These are phyloP conservation scores for Acacia confusa DNA, from an alignment of 306 rosid genomes.

Conservation along the genomic window DNA sequence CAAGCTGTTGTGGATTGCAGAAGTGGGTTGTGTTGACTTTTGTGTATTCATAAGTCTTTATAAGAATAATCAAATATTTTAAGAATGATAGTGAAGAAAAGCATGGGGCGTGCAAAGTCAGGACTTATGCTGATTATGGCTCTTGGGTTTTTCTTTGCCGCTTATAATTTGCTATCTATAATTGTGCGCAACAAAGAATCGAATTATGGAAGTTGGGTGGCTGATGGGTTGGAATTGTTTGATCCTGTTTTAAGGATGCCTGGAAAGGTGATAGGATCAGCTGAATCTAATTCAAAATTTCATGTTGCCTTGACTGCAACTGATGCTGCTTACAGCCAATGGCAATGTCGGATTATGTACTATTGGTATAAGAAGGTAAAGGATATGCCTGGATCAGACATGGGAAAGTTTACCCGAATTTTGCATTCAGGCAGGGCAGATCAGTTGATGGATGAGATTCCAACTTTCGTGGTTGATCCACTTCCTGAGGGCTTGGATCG, in stretches of 20 bases:
- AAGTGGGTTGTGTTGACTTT: slow-evolving; percentile 31
- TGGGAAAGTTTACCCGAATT: slow-evolving; percentile 83
- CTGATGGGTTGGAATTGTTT: slow-evolving; percentile 37
- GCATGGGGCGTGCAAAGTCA: slow-evolving; percentile 61
- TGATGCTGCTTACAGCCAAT: slow-evolving; percentile 87
- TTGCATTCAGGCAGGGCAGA: slow-evolving; percentile 78
- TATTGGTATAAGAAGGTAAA: slow-evolving; percentile 84
- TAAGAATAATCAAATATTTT: slow-evolving; percentile 7
- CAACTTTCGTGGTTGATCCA: slow-evolving; percentile 84
- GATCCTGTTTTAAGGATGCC: slow-evolving; percentile 32
- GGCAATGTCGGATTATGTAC: slow-evolving; percentile 95
- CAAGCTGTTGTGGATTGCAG: slow-evolving; percentile 25
- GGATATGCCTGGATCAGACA: slow-evolving; percentile 81
- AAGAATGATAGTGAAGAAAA: slow-evolving; percentile 67
- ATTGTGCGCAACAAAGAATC: slow-evolving; percentile 46
- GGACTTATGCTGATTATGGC: slow-evolving; percentile 62
- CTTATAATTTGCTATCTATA: slow-evolving; percentile 69
- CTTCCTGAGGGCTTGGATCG: slow-evolving; percentile 89
- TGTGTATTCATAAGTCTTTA: slow-evolving; percentile 27
- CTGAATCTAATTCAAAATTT: slow-evolving; percentile 38
- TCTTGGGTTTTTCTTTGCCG: slow-evolving; percentile 67
- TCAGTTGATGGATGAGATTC: slow-evolving; percentile 81
- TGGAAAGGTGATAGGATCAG: slow-evolving; percentile 25
- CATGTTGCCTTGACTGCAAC: slow-evolving; percentile 92
- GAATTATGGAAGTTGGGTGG: slow-evolving; percentile 36